Base-by-base conservation (phyloP, 768 basidiomycete species). In the Guyanaporus albipodus region DNA sequence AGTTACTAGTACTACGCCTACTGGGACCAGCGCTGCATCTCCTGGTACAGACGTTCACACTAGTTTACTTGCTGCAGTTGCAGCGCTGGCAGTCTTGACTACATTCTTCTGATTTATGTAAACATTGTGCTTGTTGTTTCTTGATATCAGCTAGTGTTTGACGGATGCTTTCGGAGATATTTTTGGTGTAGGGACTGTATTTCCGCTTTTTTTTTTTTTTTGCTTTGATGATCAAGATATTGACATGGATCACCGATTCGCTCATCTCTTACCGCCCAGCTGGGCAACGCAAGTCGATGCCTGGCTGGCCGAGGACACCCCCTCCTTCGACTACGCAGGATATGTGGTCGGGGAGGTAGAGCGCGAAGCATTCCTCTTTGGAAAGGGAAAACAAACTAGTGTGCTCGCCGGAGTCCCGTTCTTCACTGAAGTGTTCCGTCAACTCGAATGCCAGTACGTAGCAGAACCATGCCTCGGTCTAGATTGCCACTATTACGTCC, bases 401-500 rank as follows among this genome's bases (percentile, higher is more conserved):
- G 85, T 98, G 22, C 78, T 99, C 8, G 96, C 96, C 10, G 96
- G 96, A 42, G 87, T 85, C 8, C 96, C 95, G 0, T 98, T 99
- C 70, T 90, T 98, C 59, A 85, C 87, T 28, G 91, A 98, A 68
- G 80, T 98, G 47, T 97, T 98, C 66, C 68, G 70, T 35, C 89
- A 91, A 57, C 77, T 96, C 18, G 91, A 78, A 26, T 99, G 95
- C 84, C 69, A 81, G 94, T 95, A 66, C 63, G 93, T 79, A 41
- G 35, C n/a, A 17, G 24, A 29, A 1, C 33, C 19, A 3, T 12
- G 29, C 10, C 26, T 28, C 22, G 17, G 3, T 18, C 29, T 26
- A 24, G 28, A 33, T 27, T 21, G 31, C 44, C 24, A 14, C n/a
- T 17, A 36, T 29, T 18, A 7, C 9, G 18, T 10, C 18, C 22